Conservation (phyloP, 2,329 filamentous ascomycete genomes). For the Alternaria sp. region DNA sequence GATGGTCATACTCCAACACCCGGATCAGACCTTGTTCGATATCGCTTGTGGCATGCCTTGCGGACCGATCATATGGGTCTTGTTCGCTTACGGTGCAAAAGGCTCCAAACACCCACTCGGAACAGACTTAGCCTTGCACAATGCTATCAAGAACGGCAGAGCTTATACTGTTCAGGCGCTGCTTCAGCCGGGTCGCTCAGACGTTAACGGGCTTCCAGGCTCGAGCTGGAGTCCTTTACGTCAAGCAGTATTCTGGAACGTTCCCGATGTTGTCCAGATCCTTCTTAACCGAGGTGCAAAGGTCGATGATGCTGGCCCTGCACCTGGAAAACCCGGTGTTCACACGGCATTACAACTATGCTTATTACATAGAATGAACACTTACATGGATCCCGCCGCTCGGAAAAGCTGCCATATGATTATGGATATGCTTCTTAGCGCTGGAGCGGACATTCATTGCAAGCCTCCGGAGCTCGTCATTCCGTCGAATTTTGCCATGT, state of each 20-base stretch:
- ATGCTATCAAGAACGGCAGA: slow-evolving; percentile 47
- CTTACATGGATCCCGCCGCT: slow-evolving; percentile 24
- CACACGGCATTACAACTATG: slow-evolving; percentile 40
- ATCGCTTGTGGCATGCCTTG: slow-evolving; percentile 44
- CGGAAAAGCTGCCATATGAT: slow-evolving; percentile 34
- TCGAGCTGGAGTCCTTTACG: slow-evolving; percentile 41
- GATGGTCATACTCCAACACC: slow-evolving; percentile 43
- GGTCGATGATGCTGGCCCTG: slow-evolving; percentile 31
- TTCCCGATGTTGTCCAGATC: slow-evolving; percentile 39
- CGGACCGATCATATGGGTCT: slow-evolving; percentile 35
- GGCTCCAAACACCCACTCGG: slow-evolving; percentile 43
- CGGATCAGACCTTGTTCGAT: slow-evolving; percentile 43
- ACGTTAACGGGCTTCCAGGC: slow-evolving; percentile 38
- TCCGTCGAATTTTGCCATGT: slow-evolving; percentile 34
- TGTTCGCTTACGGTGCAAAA: slow-evolving; percentile 39
- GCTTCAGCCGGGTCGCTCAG: slow-evolving; percentile 30
- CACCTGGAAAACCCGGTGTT: slow-evolving; percentile 11
- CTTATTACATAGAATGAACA: slow-evolving; percentile 30
- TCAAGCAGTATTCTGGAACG: slow-evolving; percentile 45
- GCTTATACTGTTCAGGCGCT: slow-evolving; percentile 40
- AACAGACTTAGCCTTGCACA: slow-evolving; percentile 45
- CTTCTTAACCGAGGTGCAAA: slow-evolving; percentile 41
- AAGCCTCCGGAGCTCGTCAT: slow-evolving; percentile 21
- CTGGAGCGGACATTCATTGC: slow-evolving; percentile 39
- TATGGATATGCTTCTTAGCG: slow-evolving; percentile 40